phyloP scores from a whole-genome alignment of 176 grass and related monocot genomes.

The Avena sativa region DNA sequence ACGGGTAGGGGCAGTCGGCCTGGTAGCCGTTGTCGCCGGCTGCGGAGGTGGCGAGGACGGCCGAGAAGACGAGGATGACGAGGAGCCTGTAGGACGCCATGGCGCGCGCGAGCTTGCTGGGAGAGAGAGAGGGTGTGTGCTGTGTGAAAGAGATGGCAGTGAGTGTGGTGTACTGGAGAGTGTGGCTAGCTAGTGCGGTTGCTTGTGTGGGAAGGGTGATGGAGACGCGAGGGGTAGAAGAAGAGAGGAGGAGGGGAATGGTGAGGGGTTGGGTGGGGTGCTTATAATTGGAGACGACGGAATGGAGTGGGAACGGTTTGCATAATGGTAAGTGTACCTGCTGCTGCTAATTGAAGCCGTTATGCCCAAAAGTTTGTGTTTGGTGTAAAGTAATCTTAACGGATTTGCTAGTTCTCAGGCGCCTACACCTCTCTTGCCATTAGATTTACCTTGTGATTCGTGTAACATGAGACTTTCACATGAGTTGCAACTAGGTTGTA shows the following conservation, averaged over 20 bases:
- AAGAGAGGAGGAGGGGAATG: not conserved
- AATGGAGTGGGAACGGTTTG: not conserved
- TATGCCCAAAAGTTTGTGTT: not conserved
- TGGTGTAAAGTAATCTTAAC: not conserved
- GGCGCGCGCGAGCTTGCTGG: not conserved
- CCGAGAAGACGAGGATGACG: constrained; percentile 43
- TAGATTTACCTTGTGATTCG: no score
- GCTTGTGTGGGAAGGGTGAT: no score
- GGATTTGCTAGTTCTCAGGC: no score
- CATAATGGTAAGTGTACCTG: not conserved
- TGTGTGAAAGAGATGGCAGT: no score
- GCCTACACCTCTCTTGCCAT: no score
- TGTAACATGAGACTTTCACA: no score
- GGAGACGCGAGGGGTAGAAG: not conserved
- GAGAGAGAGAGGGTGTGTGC: not conserved
- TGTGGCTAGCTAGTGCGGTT: no score
- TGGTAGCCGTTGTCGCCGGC: constrained; percentile 41
- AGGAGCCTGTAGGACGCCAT: constrained; percentile 28
- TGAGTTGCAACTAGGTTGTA: no score
- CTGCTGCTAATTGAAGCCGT: not conserved
- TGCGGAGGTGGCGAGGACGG: not conserved
- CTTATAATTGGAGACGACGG: not conserved
- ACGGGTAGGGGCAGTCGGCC: constrained; percentile 73
- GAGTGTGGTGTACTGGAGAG: no score
- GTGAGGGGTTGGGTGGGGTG: not conserved